Evolutionary conservation across 2,329 filamentous ascomycete species (phyloP), one percentile per base, ranked within the genome.

Genomic region (Ustulina deusta): DNA sequence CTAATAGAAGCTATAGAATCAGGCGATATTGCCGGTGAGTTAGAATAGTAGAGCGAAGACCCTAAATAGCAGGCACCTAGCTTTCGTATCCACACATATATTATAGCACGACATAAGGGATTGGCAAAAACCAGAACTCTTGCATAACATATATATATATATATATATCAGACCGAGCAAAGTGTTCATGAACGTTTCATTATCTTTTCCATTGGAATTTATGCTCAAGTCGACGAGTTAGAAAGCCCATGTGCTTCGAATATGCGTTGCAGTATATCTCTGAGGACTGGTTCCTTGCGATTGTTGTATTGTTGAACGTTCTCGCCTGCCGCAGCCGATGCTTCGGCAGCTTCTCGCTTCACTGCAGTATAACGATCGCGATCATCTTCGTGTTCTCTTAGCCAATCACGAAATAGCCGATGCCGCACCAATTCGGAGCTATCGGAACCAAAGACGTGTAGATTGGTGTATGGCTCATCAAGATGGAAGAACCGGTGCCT

Each of bases 331-430:
- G 49, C 63, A 42, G 29, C 25, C 22, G 44, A 11, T 1, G n/a
- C 49, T 11, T 44, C 40, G 11, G 65, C 65, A 17, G 68, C 68
- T 22, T 64, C 62, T 15, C 59, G 55, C 65, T 70, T 70, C 13
- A 32, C 38, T 1, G 36, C 51, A 22, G 55, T 34, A 32, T 70
- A 70, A 9, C 42, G 55, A 5, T 20, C n/a, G 34, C 68, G 55
- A 46, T 70, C 68, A 22, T 69, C 68, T 32, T 55, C 58, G 27
- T 70, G 68, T n/a, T 66, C 66, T 2, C 68, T 55, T 13, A 70
- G 38, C 68, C 68, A 70, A 36, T 70, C 68, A 5, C 68, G 68
- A 17, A 70, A 70, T 32, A 70, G 22, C 6, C 66, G 44, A 17
- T 70, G 68, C 1, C 68, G 65, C 22, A 58, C 62, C 25, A 61